Conservation (phyloP, 176 grass and related monocot species). For the Bothriochloa decipiens region DNA sequence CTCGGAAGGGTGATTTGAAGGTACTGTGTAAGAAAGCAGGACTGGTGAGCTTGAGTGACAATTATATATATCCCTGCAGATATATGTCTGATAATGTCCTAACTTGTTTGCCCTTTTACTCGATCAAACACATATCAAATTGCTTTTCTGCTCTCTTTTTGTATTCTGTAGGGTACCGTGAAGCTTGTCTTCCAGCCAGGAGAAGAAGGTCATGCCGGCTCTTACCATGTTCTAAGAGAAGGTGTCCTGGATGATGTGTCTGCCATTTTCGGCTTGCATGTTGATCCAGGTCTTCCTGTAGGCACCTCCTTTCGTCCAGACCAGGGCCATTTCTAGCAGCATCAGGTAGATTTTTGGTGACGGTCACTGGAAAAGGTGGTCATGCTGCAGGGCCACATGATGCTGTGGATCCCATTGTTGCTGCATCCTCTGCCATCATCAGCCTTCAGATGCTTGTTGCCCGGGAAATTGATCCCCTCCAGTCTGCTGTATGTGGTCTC, state of each 20-base stretch:
- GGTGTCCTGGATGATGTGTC: conserved; percentile 42
- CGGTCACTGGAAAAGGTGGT: conserved; percentile 48
- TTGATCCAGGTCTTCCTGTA: conserved; percentile 22
- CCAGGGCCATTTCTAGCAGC: conserved; percentile 53
- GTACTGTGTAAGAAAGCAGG: conserved; percentile 2
- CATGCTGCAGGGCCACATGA: conserved; percentile 60
- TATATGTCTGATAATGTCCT: background rate
- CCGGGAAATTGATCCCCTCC: conserved; percentile 61
- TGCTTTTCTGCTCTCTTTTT: background rate
- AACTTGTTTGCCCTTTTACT: background rate
- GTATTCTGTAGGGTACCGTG: conserved; percentile 47
- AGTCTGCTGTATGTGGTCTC: conserved; percentile 51
- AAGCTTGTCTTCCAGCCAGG: conserved; percentile 67
- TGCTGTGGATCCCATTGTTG: conserved; percentile 56
- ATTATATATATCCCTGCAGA: background rate
- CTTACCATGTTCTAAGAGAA: conserved; percentile 53
- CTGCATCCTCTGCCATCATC: conserved; percentile 55
- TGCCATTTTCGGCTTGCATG: conserved; percentile 57
- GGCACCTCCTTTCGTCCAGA: conserved; percentile 40
- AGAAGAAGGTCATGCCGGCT: conserved; percentile 50
- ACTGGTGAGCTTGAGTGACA: background rate
- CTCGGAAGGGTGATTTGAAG: conserved; percentile 51
- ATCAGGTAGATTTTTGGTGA: conserved; percentile 41
- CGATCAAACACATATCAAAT: background rate
- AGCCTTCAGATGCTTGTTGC: conserved; percentile 65